These are phyloP conservation scores for Leishmania lainsoni DNA, from an alignment of 208 protist species.

Conservation along the genomic window DNA sequence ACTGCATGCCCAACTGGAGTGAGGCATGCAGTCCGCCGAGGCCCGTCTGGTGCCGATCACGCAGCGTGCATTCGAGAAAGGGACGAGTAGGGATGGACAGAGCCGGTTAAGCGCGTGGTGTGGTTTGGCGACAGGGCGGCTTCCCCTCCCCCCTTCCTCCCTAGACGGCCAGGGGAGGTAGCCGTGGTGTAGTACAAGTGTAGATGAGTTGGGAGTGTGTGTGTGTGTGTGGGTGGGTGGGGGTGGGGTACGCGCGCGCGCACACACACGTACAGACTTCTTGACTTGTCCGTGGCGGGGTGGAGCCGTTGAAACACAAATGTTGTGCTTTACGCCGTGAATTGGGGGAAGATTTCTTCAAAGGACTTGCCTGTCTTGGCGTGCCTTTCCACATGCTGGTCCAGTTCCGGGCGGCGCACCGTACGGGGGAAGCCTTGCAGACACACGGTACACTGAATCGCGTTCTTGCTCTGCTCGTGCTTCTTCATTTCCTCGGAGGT, in stretches of 20 bases:
- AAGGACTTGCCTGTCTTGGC: no score
- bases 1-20: no score
- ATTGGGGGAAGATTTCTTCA: slow-evolving; percentile 47
- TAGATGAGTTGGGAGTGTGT: neutral
- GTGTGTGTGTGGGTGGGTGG: neutral
- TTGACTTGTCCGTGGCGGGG: no score
- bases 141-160: no score
- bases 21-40: no score
- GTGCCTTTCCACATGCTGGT: slow-evolving; percentile 43
- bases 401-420: slow-evolving; percentile 66
- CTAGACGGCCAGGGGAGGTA: neutral
- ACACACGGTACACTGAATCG: slow-evolving; percentile 75
- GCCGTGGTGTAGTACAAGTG: neutral
- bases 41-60: no score
- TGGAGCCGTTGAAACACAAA: neutral
- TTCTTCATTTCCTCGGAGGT: slow-evolving; percentile 70
- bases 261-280: no score
- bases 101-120: neutral
- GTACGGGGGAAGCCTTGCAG: slow-evolving; percentile 79
- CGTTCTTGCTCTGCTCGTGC: slow-evolving; percentile 76
- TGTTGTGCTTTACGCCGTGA: slow-evolving; percentile 21
- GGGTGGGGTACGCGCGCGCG: no score
- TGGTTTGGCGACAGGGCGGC: no score
- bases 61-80: neutral
- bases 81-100: neutral